phyloP scores from a whole-genome alignment of 345 rosid genomes.

The Syzygium aqueum region DNA sequence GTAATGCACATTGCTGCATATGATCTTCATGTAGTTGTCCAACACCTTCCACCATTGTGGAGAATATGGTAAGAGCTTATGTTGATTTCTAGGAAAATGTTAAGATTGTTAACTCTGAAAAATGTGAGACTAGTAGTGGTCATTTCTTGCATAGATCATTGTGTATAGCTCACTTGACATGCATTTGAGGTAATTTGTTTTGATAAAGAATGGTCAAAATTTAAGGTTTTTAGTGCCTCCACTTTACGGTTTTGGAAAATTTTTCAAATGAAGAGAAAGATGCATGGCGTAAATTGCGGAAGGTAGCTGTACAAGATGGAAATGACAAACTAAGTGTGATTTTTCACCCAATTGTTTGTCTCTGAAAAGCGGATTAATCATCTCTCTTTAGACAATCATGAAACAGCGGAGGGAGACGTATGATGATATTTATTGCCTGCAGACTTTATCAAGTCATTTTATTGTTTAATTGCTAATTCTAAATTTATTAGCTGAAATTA shows the following conservation, averaged over 20 bases:
- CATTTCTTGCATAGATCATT: background rate
- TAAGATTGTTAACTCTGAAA: background rate
- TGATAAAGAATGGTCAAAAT: background rate
- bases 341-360: background rate
- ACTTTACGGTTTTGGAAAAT: background rate
- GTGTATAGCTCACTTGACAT: background rate
- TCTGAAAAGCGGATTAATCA: background rate
- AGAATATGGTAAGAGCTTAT: background rate
- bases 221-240: background rate
- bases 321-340: background rate
- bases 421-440: background rate
- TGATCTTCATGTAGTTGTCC: background rate
- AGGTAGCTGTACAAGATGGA: background rate
- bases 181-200: background rate
- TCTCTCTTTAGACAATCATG: background rate
- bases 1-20: background rate
- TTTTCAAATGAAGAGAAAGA: background rate
- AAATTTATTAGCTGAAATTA: background rate
- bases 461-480: background rate
- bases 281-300: background rate
- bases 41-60: background rate
- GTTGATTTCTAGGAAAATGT: background rate
- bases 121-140: background rate
- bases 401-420: background rate
- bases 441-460: background rate